Evolutionary conservation across 345 rosid genomes (phyloP).

Genomic region (Ceriops zippeliana): DNA sequence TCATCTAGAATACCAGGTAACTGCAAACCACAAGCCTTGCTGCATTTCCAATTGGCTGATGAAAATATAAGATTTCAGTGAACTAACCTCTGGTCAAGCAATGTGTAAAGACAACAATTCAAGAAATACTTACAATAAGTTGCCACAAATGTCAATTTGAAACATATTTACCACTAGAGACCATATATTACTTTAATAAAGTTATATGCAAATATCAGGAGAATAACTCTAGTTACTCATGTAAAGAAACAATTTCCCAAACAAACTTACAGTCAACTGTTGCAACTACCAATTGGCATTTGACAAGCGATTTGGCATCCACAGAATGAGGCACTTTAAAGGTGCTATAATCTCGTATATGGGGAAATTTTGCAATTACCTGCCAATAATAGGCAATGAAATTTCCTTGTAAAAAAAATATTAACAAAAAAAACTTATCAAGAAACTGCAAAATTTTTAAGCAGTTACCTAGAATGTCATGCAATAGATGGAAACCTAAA

Average conservation of each 20-base stretch:
- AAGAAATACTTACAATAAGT: neutral
- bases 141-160: neutral
- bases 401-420: slow-evolving; percentile 4
- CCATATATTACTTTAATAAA: neutral
- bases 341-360: slow-evolving; percentile 57
- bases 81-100: neutral
- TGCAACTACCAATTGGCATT: slow-evolving; percentile 76
- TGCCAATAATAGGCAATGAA: slow-evolving; percentile 20
- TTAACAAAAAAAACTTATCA: neutral
- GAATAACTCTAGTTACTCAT: neutral
- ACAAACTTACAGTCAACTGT: slow-evolving; percentile 45
- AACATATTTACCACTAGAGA: neutral
- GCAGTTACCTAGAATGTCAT: neutral
- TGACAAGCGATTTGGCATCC: slow-evolving; percentile 55
- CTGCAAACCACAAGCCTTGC: slow-evolving; percentile 71
- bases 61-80: neutral
- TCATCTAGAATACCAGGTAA: slow-evolving; percentile 82
- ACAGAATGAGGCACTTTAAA: slow-evolving; percentile 53
- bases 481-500: neutral
- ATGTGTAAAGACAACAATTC: neutral
- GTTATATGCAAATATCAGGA: neutral
- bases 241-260: neutral
- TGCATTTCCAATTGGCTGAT: slow-evolving; percentile 58
- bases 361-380: slow-evolving; percentile 85
- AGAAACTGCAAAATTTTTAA: slow-evolving; percentile 8